Evolutionary conservation across 306 rosid genomes (phyloP).

Genomic region (Argentina anserina): DNA sequence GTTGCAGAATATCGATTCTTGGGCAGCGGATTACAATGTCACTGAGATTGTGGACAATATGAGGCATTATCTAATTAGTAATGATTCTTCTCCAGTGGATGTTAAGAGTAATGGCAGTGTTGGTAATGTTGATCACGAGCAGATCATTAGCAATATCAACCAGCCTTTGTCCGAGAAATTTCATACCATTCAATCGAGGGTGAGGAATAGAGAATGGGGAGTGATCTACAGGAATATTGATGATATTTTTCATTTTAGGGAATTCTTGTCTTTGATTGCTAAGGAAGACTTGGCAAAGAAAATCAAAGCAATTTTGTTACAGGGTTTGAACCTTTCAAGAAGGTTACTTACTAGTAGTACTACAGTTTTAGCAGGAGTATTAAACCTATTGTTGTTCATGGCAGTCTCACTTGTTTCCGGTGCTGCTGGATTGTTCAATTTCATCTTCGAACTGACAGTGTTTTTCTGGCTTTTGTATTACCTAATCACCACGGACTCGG

Average conservation of each 20-base stretch:
- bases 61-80: constrained; percentile 14
- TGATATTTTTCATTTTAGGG: constrained; percentile 13
- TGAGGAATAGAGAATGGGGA: constrained; percentile 24
- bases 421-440: constrained; percentile 41
- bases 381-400: constrained; percentile 29
- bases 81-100: not conserved
- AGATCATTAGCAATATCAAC: not conserved
- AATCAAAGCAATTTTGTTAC: constrained; percentile 17
- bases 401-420: constrained; percentile 33
- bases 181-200: constrained; percentile 8
- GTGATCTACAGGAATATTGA: constrained; percentile 22
- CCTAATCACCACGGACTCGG: constrained; percentile 36
- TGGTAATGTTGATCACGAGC: not conserved
- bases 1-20: constrained; percentile 26
- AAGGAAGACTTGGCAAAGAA: constrained; percentile 28
- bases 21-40: constrained; percentile 31
- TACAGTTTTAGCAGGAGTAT: constrained; percentile 21
- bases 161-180: constrained; percentile 17
- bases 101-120: not conserved
- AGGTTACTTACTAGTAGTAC: constrained; percentile 23
- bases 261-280: constrained; percentile 13
- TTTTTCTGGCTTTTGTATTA: constrained; percentile 35
- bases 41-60: constrained; percentile 33
- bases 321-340: constrained; percentile 26
- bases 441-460: constrained; percentile 27